Percentiles rank a stretch among this genome's conserved stretches.
These are phyloP conservation scores for Penicillium pancosmium DNA, from an alignment of 495 filamentous ascomycete species.

Conservation along the genomic window DNA sequence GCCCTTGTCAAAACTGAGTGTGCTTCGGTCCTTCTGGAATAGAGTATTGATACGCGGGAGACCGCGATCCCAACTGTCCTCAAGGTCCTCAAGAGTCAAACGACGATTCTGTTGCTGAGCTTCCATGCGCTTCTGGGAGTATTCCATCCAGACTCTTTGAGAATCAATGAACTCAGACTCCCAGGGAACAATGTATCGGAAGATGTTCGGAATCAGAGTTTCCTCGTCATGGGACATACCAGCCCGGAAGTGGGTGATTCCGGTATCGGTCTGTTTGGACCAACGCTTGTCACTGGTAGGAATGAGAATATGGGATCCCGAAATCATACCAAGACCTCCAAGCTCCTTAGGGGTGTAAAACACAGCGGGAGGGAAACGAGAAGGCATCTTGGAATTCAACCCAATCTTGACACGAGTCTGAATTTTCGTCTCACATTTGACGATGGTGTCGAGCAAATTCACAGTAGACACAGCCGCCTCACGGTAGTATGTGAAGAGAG, in stretches of 20 bases:
- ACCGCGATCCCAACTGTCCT: conserved; percentile 99
- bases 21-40: conserved; percentile 99
- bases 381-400: conserved; percentile 99
- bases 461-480: conserved; percentile 98
- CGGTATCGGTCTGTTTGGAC: conserved; percentile 96
- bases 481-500: conserved; percentile 99
- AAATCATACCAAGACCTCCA: conserved; percentile 98
- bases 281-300: conserved; percentile 97
- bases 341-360: conserved; percentile 99
- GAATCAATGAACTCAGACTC: conserved; percentile 99
- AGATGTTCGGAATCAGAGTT: conserved; percentile 97
- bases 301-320: conserved; percentile 96
- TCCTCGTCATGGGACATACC: conserved; percentile 99
- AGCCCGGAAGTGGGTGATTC: conserved; percentile 95
- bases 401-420: conserved; percentile 99
- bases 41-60: conserved; percentile 98
- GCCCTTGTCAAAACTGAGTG: conserved; percentile 97
- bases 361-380: conserved; percentile 96
- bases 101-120: conserved; percentile 97
- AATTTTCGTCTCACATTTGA: conserved; percentile 99
- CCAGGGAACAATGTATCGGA: conserved; percentile 99
- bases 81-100: conserved; percentile 92
- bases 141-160: conserved; percentile 98
- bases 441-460: conserved; percentile 93
- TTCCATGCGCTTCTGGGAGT: conserved; percentile 96